Conservation (phyloP, 345 rosid genomes). For the Anacardium occidentale region DNA sequence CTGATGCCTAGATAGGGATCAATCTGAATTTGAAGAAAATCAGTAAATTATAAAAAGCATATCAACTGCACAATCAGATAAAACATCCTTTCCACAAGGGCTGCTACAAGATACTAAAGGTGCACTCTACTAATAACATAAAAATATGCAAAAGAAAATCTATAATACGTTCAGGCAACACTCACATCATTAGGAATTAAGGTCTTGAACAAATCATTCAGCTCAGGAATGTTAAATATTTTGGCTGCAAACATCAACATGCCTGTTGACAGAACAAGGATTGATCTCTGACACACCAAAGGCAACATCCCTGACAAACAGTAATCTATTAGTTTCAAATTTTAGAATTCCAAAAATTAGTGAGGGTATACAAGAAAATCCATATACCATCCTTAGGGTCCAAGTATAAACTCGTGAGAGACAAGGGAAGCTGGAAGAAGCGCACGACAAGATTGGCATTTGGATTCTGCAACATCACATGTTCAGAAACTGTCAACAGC, state of each 20-base stretch:
- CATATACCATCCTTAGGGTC: conserved; percentile 58
- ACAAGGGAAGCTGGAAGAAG: conserved; percentile 83
- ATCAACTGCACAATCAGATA: neutral
- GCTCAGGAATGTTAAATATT: conserved; percentile 57
- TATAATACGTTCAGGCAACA: conserved; percentile 14
- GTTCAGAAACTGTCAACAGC: conserved; percentile 10
- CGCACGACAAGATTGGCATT: conserved; percentile 56
- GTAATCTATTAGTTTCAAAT: conserved; percentile 12
- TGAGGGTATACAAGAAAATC: conserved; percentile 18
- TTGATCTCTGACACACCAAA: conserved; percentile 59
- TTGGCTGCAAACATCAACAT: conserved; percentile 83
- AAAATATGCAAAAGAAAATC: neutral
- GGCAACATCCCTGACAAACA: conserved; percentile 53
- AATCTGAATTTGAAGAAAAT: conserved; percentile 42
- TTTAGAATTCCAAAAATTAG: conserved; percentile 6
- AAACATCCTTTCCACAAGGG: neutral
- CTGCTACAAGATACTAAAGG: neutral
- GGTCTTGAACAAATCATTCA: conserved; percentile 55
- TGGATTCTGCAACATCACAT: conserved; percentile 53
- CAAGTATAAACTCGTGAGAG: conserved; percentile 57
- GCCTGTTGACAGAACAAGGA: conserved; percentile 53
- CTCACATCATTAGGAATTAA: conserved; percentile 61
- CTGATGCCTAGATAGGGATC: conserved; percentile 77
- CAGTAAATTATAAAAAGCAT: neutral
- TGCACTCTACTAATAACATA: neutral